Conservation (phyloP, 2,329 filamentous ascomycete genomes). For the Fonsecaea multimorphosa region DNA sequence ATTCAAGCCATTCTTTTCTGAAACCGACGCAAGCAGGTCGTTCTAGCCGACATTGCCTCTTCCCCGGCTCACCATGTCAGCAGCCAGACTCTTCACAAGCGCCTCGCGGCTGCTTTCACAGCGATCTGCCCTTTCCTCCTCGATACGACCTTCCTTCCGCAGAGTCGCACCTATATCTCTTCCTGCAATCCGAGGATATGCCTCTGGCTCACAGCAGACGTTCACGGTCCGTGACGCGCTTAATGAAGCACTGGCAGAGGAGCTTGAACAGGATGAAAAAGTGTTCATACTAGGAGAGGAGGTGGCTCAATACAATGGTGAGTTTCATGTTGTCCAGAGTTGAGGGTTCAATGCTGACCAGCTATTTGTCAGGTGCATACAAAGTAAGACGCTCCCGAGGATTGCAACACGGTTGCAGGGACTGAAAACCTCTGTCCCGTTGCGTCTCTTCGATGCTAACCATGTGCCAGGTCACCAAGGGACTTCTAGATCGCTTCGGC, state of each 20-base stretch:
- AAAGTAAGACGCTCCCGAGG: slow-evolving; percentile 55
- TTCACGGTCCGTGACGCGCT: slow-evolving; percentile 96
- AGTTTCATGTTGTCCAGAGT: slow-evolving; percentile 52
- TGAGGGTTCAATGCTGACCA: slow-evolving; percentile 11
- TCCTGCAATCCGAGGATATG: slow-evolving; percentile 61
- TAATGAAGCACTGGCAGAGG: slow-evolving; percentile 97
- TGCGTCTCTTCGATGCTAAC: neutral
- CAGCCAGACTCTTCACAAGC: slow-evolving; percentile 67
- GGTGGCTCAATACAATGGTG: slow-evolving; percentile 99
- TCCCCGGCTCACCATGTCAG: slow-evolving; percentile 59
- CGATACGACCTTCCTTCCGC: slow-evolving; percentile 45
- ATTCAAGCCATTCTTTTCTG: slow-evolving; percentile 41
- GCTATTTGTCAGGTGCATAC: slow-evolving; percentile 59
- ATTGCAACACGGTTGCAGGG: neutral
- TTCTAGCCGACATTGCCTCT: slow-evolving; percentile 45
- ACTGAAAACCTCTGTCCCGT: neutral
- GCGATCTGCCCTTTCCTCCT: slow-evolving; percentile 48
- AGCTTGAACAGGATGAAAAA: slow-evolving; percentile 92
- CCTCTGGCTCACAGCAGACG: slow-evolving; percentile 74
- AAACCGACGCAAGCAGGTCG: slow-evolving; percentile 41
- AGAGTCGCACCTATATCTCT: slow-evolving; percentile 54
- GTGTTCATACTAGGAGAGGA: slow-evolving; percentile 97
- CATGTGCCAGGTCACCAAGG: slow-evolving; percentile 76
- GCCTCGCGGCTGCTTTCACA: slow-evolving; percentile 67
- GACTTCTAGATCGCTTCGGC: slow-evolving; percentile 93